Evolutionary conservation across 495 filamentous ascomycete species (phyloP).

Genomic region (Penicillium waksmanii): DNA sequence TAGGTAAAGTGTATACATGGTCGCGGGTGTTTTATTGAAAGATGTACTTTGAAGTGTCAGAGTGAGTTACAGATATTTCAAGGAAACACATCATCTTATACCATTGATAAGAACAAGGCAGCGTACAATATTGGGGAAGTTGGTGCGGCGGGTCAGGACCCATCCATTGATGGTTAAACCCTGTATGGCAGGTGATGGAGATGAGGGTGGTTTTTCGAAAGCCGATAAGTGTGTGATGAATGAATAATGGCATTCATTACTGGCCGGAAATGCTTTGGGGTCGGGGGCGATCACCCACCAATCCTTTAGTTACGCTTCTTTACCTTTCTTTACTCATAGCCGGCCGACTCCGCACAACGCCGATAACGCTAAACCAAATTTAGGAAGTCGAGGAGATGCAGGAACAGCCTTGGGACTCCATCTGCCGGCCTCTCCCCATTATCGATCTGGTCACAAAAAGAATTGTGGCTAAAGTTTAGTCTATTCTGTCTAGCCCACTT

Average conservation of each 20-base stretch:
- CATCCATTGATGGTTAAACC: neutral
- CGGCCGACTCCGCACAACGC: conserved; percentile 1
- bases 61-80: neutral
- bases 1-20: neutral
- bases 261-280: neutral
- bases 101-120: neutral
- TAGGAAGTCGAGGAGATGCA: conserved; percentile 20
- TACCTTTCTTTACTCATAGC: too few relatives aligned
- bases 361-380: conserved; percentile 15
- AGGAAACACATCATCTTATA: conserved; percentile 2
- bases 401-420: neutral
- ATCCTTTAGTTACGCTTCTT: neutral
- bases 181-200: conserved; percentile 5
- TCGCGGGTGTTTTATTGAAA: neutral
- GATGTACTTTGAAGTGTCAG: neutral
- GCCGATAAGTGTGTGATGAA: neutral
- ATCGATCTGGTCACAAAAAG: neutral
- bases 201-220: neutral
- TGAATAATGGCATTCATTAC: neutral
- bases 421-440: neutral
- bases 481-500: neutral
- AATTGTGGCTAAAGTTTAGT: neutral
- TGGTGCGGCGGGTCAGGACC: neutral
- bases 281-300: neutral
- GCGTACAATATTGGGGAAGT: neutral